phyloP scores from a whole-genome alignment of 331 rosid species.

The Saraca asoca region DNA sequence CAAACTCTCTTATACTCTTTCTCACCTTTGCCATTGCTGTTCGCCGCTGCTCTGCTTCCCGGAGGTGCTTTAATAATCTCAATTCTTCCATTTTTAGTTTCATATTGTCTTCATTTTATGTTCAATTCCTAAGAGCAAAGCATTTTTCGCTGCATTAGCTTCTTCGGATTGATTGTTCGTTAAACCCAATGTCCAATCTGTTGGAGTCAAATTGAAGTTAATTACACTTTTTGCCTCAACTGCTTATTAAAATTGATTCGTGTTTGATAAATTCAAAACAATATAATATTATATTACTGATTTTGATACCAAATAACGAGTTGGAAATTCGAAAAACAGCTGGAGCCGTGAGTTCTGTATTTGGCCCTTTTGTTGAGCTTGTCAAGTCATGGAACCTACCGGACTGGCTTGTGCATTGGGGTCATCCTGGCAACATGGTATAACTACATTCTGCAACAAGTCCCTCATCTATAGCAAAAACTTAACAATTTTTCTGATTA shows the following conservation, averaged over 20 bases:
- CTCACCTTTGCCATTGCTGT: constrained; percentile 67
- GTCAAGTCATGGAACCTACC: constrained; percentile 74
- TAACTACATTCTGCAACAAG: neutral
- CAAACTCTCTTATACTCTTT: constrained; percentile 62
- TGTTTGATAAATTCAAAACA: neutral
- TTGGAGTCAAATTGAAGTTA: neutral
- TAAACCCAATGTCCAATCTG: neutral
- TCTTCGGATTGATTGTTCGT: neutral
- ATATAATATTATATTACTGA: neutral
- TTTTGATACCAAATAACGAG: neutral
- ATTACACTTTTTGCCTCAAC: neutral
- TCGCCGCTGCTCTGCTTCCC: constrained; percentile 66
- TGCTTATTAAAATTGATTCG: neutral
- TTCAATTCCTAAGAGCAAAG: no score
- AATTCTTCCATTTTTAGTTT: neutral
- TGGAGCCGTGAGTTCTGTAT: constrained; percentile 54
- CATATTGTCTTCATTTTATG: no score
- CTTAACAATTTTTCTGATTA: no score
- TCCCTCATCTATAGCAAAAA: no score
- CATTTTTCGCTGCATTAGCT: neutral
- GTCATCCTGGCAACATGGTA: constrained; percentile 97
- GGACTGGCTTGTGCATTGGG: constrained; percentile 96
- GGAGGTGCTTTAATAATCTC: constrained; percentile 59
- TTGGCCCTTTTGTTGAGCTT: constrained; percentile 80
- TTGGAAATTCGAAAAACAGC: constrained; percentile 42